These are phyloP conservation scores for Kluyveromyces nonfermentans DNA, from an alignment of 805 yeast species.

Conservation along the genomic window DNA sequence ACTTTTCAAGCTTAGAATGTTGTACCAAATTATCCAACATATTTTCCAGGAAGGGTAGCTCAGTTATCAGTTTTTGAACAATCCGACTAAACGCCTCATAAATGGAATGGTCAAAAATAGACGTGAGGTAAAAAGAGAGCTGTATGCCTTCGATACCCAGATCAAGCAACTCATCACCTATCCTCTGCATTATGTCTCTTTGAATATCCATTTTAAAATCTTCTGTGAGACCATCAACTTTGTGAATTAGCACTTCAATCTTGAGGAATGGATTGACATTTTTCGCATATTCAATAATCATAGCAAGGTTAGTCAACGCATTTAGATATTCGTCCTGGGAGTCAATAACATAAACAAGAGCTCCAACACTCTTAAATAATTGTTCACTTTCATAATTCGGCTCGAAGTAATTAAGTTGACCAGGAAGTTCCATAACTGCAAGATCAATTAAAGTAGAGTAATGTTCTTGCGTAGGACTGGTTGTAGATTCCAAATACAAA, in stretches of 20 bases:
- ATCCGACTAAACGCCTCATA: conserved; percentile 93
- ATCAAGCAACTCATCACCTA: conserved; percentile 85
- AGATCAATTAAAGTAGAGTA: conserved; percentile 78
- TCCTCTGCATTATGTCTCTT: conserved; percentile 91
- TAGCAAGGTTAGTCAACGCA: conserved; percentile 80
- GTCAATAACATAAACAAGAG: conserved; percentile 89
- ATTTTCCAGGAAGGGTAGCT: conserved; percentile 79
- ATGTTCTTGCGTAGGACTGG: conserved; percentile 79
- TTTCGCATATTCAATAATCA: conserved; percentile 80
- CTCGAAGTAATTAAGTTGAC: conserved; percentile 83
- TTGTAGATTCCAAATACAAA: conserved; percentile 78
- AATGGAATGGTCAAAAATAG: conserved; percentile 91
- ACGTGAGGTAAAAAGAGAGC: conserved; percentile 82
- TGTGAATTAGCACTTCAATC: conserved; percentile 89
- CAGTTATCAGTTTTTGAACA: conserved; percentile 84
- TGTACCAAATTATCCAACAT: conserved; percentile 81
- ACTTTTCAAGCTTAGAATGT: conserved; percentile 85
- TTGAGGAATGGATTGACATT: conserved; percentile 76
- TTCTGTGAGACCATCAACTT: conserved; percentile 90
- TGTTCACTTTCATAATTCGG: conserved; percentile 73
- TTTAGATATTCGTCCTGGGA: conserved; percentile 90
- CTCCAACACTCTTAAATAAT: conserved; percentile 74
- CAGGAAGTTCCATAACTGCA: conserved; percentile 90
- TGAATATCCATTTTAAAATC: conserved; percentile 92
- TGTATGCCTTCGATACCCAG: conserved; percentile 87